These are phyloP conservation scores for Pleurotus sapidus DNA, from an alignment of 768 basidiomycete species.

Conservation along the genomic window DNA sequence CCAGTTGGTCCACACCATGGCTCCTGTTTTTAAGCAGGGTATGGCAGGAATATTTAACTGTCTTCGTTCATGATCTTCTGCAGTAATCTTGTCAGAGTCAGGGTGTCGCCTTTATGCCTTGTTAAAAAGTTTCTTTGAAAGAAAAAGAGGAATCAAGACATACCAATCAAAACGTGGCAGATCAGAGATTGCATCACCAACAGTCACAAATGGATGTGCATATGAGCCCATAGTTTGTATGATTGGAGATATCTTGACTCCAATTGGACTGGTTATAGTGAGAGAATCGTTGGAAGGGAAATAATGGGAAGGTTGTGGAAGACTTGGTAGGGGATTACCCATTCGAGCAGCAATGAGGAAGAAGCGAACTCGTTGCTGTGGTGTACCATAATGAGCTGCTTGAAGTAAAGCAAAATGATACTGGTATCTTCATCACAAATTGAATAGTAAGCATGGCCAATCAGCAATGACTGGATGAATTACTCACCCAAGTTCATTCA, in stretches of 20 bases:
- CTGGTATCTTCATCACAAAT: conserved; percentile 40
- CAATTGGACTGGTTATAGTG: conserved; percentile 47
- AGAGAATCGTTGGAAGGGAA: conserved; percentile 42
- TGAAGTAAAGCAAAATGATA: conserved; percentile 47
- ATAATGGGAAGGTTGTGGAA: conserved; percentile 57
- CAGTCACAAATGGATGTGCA: conserved; percentile 53
- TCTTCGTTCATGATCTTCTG: conserved; percentile 17
- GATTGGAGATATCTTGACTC: conserved; percentile 39
- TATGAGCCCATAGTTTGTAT: conserved; percentile 48
- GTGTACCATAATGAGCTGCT: conserved; percentile 54
- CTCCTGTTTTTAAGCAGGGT: conserved; percentile 28
- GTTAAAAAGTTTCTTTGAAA: neutral
- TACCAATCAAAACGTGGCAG: conserved; percentile 75
- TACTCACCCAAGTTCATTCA: conserved; percentile 65
- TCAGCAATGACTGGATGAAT: neutral
- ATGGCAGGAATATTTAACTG: conserved; percentile 20
- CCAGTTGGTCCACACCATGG: conserved; percentile 35
- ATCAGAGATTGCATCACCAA: conserved; percentile 74
- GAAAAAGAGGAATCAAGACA: conserved; percentile 10
- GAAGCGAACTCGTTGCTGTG: conserved; percentile 52
- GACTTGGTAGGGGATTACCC: conserved; percentile 39
- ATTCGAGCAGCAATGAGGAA: conserved; percentile 48
- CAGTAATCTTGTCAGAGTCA: conserved; percentile 30
- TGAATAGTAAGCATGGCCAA: neutral
- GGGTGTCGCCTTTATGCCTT: neutral